A percentile compares a stretch with the other conserved stretches of the same genome.
Evolutionary conservation across 2,329 filamentous ascomycete species (phyloP).

Genomic region (Coniella vitis): DNA sequence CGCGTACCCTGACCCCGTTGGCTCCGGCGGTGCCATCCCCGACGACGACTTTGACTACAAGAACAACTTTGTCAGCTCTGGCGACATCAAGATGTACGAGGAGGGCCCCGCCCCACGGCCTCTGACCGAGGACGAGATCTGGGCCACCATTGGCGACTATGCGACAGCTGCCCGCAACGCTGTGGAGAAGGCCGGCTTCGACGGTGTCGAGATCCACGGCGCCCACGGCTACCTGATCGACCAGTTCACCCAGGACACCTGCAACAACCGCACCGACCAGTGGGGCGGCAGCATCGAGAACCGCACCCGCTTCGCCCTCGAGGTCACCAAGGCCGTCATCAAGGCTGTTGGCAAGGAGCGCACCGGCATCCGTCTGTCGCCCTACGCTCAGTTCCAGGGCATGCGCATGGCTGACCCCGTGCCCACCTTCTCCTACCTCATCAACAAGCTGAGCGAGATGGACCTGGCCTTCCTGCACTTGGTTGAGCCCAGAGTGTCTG

Average conservation of each 20-base stretch:
- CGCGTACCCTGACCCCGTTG: slow-evolving; percentile 26
- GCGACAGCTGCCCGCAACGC: slow-evolving; percentile 49
- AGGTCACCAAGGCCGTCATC: slow-evolving; percentile 37
- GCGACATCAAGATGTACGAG: slow-evolving; percentile 37
- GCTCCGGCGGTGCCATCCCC: slow-evolving; percentile 35
- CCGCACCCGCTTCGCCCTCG: slow-evolving; percentile 42
- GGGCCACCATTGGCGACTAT: slow-evolving; percentile 54
- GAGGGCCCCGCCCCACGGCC: slow-evolving; percentile 49
- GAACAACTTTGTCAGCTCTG: slow-evolving; percentile 35
- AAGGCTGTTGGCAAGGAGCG: slow-evolving; percentile 41
- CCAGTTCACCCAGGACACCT: slow-evolving; percentile 49
- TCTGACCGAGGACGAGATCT: slow-evolving; percentile 61
- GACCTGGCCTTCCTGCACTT: slow-evolving; percentile 51
- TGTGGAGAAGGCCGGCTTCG: slow-evolving; percentile 53
- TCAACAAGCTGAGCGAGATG: slow-evolving; percentile 42
- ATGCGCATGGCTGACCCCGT: slow-evolving; percentile 54
- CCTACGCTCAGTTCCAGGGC: slow-evolving; percentile 50
- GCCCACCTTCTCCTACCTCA: slow-evolving; percentile 51
- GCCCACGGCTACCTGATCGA: slow-evolving; percentile 59
- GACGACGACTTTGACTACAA: slow-evolving; percentile 12
- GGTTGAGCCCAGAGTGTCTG: slow-evolving; percentile 47
- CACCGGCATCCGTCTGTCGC: slow-evolving; percentile 48
- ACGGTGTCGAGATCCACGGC: slow-evolving; percentile 57
- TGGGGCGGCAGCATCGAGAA: slow-evolving; percentile 51
- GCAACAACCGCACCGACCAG: slow-evolving; percentile 45